Evolutionary conservation across 805 yeast genomes (phyloP).

Genomic region (Candida hungchunana): DNA sequence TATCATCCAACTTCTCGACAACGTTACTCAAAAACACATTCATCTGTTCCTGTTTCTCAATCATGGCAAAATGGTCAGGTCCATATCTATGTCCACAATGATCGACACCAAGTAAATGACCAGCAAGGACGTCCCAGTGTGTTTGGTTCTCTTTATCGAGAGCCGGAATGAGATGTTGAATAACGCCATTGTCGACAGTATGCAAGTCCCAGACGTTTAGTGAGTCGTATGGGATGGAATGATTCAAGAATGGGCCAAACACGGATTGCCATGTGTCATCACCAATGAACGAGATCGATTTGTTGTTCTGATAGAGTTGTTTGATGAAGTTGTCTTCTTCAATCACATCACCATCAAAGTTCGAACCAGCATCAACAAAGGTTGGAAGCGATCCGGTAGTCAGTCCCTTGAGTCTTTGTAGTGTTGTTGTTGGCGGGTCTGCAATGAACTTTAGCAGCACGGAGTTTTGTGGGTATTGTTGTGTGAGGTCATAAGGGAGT

Average conservation of each 20-base stretch:
- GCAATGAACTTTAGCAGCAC: constrained; percentile 85
- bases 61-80: constrained; percentile 76
- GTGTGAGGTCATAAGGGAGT: constrained; percentile 64
- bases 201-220: constrained; percentile 93
- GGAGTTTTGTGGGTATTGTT: constrained; percentile 57
- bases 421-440: constrained; percentile 94
- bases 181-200: constrained; percentile 90
- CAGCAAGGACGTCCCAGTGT: constrained; percentile 78
- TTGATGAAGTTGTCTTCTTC: constrained; percentile 84
- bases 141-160: constrained; percentile 33
- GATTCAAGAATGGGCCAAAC: constrained; percentile 66
- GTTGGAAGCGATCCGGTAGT: constrained; percentile 95
- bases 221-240: constrained; percentile 82
- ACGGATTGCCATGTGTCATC: constrained; percentile 97
- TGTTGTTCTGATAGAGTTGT: constrained; percentile 45
- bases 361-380: constrained; percentile 91
- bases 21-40: constrained; percentile 57
- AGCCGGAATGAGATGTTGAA: constrained; percentile 71
- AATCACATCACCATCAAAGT: constrained; percentile 86
- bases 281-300: constrained; percentile 76
- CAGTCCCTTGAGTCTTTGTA: constrained; percentile 90
- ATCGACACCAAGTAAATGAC: constrained; percentile 91
- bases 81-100: constrained; percentile 99
- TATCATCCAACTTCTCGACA: constrained; percentile 42
- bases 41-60: constrained; percentile 80